These are phyloP conservation scores for Verruconis gallopava DNA, from an alignment of 2,329 filamentous ascomycete genomes.

Conservation along the genomic window DNA sequence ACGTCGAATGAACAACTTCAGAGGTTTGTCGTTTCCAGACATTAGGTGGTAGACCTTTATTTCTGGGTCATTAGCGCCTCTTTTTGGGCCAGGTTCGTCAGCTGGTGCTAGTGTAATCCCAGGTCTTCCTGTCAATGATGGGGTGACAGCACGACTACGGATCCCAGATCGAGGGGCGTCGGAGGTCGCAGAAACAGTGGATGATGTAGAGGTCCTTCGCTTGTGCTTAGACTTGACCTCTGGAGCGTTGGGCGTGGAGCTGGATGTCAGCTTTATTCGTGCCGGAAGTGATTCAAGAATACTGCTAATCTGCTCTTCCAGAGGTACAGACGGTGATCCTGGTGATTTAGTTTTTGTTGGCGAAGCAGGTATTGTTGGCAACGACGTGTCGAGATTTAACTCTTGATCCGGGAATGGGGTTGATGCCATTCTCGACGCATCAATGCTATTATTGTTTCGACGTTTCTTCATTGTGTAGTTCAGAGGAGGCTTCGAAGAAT, in stretches of 20 bases:
- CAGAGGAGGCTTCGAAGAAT: conserved; percentile 25
- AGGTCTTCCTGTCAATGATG: conserved; percentile 12
- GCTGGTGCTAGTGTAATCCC: conserved; percentile 8
- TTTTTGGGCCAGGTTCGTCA: conserved; percentile 18
- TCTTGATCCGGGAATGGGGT: conserved; percentile 2
- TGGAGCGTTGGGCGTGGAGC: conserved; percentile 24
- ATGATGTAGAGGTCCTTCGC: conserved; percentile 12
- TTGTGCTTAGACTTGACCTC: conserved; percentile 19
- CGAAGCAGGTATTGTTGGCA: not conserved
- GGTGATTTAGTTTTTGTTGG: conserved; percentile 7
- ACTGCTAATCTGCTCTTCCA: conserved; percentile 11
- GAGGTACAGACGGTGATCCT: conserved; percentile 6
- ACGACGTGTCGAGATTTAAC: no score
- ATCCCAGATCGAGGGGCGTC: conserved; percentile 16
- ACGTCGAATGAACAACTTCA: conserved; percentile 86
- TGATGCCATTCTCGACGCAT: conserved; percentile 1
- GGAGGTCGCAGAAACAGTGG: not conserved
- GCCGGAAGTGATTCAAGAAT: conserved; percentile 50
- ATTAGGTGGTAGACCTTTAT: conserved; percentile 90
- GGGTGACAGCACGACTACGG: conserved; percentile 23
- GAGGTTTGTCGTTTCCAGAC: conserved; percentile 70
- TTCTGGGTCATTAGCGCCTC: conserved; percentile 37
- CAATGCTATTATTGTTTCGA: conserved; percentile 13
- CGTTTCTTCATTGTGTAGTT: conserved; percentile 30
- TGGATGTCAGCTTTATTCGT: conserved; percentile 59